Conservation (phyloP, 1,284 basidiomycete genomes). For the Lignosus rhinocerotis region DNA sequence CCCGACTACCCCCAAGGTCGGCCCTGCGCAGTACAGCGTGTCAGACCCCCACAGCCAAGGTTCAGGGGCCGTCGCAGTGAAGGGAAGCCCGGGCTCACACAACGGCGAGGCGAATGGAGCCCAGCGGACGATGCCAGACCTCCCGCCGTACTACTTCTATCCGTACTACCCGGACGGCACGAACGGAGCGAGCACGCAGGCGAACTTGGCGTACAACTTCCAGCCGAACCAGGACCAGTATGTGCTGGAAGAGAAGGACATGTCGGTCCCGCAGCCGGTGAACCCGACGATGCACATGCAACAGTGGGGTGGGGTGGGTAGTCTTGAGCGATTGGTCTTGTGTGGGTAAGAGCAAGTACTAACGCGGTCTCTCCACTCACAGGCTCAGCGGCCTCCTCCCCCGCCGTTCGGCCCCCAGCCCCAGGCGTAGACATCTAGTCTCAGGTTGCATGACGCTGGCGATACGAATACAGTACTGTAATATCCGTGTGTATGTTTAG, state of each 20-base stretch:
- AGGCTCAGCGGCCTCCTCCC: slow-evolving; percentile 12
- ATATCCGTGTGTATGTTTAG: slow-evolving; percentile 7
- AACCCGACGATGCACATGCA: slow-evolving; percentile 27
- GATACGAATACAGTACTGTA: neutral
- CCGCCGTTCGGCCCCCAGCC: slow-evolving; percentile 17
- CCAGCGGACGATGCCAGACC: slow-evolving; percentile 61
- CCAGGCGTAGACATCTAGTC: slow-evolving; percentile 2
- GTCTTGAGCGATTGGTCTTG: too few relatives aligned
- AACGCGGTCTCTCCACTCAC: neutral
- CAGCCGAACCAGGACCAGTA: slow-evolving; percentile 56
- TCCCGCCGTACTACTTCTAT: slow-evolving; percentile 54
- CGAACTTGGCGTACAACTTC: slow-evolving; percentile 52
- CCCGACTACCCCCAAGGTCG: slow-evolving; percentile 29
- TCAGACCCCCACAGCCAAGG: slow-evolving; percentile 17
- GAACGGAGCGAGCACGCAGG: slow-evolving; percentile 37
- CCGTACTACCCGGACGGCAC: slow-evolving; percentile 61
- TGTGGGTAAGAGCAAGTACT: neutral
- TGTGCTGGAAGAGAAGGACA: slow-evolving; percentile 66
- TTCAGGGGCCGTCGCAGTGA: slow-evolving; percentile 7
- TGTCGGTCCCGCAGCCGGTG: slow-evolving; percentile 21
- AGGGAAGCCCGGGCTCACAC: slow-evolving; percentile 18
- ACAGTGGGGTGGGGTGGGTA: slow-evolving; percentile 31
- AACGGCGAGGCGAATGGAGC: slow-evolving; percentile 29
- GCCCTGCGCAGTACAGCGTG: slow-evolving; percentile 28
- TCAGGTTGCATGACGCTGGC: neutral